phyloP scores from a whole-genome alignment of 148 eudicot genomes.

The Camellia japonica region DNA sequence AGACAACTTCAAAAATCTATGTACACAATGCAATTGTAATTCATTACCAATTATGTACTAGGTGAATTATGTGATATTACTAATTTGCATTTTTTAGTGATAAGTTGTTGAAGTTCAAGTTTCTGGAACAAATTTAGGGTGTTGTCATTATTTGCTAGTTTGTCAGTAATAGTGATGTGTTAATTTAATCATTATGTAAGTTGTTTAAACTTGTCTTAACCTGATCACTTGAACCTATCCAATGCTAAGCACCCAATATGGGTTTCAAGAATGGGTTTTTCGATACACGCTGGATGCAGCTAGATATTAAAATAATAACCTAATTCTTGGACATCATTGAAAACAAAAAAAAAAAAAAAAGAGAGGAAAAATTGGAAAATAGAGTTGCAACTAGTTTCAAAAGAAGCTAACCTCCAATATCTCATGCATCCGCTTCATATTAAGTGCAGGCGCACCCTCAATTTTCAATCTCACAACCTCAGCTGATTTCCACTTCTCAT shows the following conservation, averaged over 20 bases:
- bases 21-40: too few relatives aligned
- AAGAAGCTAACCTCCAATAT: constrained; percentile 71
- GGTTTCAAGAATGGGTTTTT: background rate
- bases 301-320: background rate
- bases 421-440: constrained; percentile 90
- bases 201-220: too few relatives aligned
- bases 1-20: too few relatives aligned
- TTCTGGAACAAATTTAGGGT: too few relatives aligned
- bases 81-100: too few relatives aligned
- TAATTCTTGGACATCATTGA: background rate
- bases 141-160: too few relatives aligned
- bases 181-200: too few relatives aligned
- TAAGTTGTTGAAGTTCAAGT: too few relatives aligned
- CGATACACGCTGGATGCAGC: background rate
- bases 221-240: too few relatives aligned
- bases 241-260: background rate
- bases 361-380: background rate
- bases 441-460: constrained; percentile 89
- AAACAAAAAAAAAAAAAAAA: background rate
- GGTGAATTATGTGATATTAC: too few relatives aligned
- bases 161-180: too few relatives aligned
- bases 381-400: background rate
- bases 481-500: constrained; percentile 66
- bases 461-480: constrained; percentile 79
- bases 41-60: too few relatives aligned